Base-by-base conservation (phyloP, 768 basidiomycete species). In the Candolleomyces aberdarensis region DNA sequence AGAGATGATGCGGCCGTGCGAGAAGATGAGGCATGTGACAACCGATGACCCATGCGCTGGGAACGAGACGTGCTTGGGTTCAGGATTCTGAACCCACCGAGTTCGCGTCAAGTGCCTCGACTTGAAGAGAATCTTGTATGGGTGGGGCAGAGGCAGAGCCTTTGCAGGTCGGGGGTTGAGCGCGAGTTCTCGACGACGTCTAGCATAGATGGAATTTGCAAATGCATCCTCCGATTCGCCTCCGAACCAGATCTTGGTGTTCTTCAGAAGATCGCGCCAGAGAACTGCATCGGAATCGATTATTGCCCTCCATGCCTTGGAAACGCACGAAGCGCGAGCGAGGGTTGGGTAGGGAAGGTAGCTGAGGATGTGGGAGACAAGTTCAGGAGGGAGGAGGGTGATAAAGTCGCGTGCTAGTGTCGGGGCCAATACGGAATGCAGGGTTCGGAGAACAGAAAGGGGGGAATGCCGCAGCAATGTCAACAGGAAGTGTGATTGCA, bases 1-100 rank as follows among this genome's bases (percentile, higher is more conserved):
- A 11, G 93, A 95, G 69, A 99, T 94, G 75, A 99, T 94, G 62
- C 96, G 93, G 36, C 92, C 91, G 62, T 87, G 86, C 54, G 96
- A 97, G 78, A 99, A 94, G 67, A 98, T 85, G 50, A 98, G 85
- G 72, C 95, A 97, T 46, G 96, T 99, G 71, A 99, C 94, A 62
- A 98, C 96, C 20, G 89, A 87, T 47, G 85, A 85, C 0, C 94
- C 93, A 66, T 95, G 92, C 11, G 95, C 95, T 0, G 89, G 82
- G 77, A 98, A 96, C 4, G 88, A 87, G 55, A 88, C 78, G 60
- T 91, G 89, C 64, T 85, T 89, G 15, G 88, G 92, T 60, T 85
- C 80, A 26, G 83, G 78, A 69, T 87, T 86, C 54, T 81, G 81
- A 17, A 91, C 83, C 94, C 95, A 96, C 46, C 88, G 87, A 20